Evolutionary conservation across 257 asterid species (phyloP), one percentile per base, ranked within the genome.

Genomic region (Jacaranda copaia): DNA sequence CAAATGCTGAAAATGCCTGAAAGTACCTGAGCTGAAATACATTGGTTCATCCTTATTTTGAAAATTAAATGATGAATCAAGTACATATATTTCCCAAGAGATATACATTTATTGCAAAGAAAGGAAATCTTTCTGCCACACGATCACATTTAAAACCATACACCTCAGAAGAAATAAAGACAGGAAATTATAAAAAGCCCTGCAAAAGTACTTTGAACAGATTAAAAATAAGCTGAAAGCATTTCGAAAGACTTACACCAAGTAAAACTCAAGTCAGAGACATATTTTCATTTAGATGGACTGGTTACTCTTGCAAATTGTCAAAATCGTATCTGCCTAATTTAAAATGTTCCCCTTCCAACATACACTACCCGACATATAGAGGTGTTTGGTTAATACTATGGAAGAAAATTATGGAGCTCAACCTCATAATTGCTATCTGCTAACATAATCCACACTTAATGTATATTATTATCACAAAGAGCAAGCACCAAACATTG

Each of bases 1-100:
- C 93, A 76, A 80, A 91, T 69, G 85, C 87, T 60, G 70, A 84
- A 85, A 91, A 95, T 68, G 90, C 93, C 79, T 25, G 72, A 76
- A 77, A 51, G 83, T 82, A 83, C 92, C 99, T 94, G 98, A 89
- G 67, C 61, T 46, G 19, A 65, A 82, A 82, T 48, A 39, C 68
- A 78, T 75, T 32, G 74, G 25, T 70, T 75, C 66, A 58, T 75
- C 74, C 64, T 57, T 75, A 56, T 66, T 81, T 57, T 58, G 52
- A 76, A 78, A 52, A 19, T 60, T 15, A 83, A 55, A 74, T 68
- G 76, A 75, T 68, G 16, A 70, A 77, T 16, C 60, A 16, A 64
- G 42, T 18, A 68, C 43, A 52, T 25, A 40, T 19, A 52, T 18
- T 56, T 68, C 38, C 16, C 77, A 53, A 48, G 48, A 75, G 40